Conservation (phyloP, 1,284 basidiomycete genomes). For the Somion occarium region DNA sequence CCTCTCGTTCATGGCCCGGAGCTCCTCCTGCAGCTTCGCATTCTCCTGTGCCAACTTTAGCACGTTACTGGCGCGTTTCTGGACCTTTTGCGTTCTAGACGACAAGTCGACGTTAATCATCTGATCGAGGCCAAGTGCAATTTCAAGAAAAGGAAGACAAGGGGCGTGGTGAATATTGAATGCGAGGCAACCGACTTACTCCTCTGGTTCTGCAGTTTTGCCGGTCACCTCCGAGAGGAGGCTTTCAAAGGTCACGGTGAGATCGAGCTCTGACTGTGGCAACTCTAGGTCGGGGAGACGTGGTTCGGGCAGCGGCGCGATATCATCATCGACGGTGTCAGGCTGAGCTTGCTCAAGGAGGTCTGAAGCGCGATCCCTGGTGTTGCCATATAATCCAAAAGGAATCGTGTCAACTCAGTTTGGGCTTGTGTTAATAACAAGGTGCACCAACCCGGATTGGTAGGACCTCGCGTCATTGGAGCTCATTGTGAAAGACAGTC, state of each 20-base stretch:
- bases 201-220: conserved; percentile 22
- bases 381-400: background rate
- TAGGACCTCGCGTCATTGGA: background rate
- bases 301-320: conserved; percentile 12
- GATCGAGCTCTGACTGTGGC: conserved; percentile 42
- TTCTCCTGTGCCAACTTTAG: conserved; percentile 72
- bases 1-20: conserved; percentile 69
- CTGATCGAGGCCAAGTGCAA: background rate
- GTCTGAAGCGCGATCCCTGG: background rate
- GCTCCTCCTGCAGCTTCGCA: conserved; percentile 68
- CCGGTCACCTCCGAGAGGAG: conserved; percentile 28
- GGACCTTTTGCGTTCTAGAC: conserved; percentile 51
- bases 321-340: background rate
- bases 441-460: background rate
- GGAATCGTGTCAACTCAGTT: background rate
- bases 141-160: background rate
- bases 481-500: background rate
- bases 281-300: conserved; percentile 45
- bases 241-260: conserved; percentile 46
- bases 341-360: background rate
- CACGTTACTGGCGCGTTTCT: conserved; percentile 74
- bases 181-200: conserved; percentile 19
- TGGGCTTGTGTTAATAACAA: background rate
- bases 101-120: conserved; percentile 8
- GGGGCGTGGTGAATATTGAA: background rate